Evolutionary conservation across 768 basidiomycete species (phyloP).

Genomic region (Rhodocollybia butyracea): DNA sequence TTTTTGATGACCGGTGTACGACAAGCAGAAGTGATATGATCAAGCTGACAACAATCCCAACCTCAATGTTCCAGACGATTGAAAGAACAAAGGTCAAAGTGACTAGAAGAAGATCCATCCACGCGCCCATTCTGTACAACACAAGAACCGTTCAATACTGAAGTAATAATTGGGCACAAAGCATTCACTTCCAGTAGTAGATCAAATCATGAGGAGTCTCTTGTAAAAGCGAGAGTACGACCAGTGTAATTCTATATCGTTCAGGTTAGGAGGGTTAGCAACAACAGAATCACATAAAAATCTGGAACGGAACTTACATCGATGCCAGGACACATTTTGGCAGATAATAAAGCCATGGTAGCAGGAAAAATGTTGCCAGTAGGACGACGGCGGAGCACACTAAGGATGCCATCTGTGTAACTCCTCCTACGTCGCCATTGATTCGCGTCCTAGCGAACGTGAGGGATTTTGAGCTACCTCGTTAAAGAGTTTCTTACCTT

Average conservation of each 20-base stretch:
- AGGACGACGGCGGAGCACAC: slow-evolving; percentile 76
- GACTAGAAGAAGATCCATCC: slow-evolving; percentile 88
- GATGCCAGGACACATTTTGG: slow-evolving; percentile 90
- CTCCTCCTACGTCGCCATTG: slow-evolving; percentile 84
- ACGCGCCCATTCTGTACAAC: slow-evolving; percentile 73
- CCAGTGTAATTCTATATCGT: slow-evolving; percentile 75
- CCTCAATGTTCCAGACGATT: slow-evolving; percentile 88
- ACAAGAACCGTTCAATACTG: background rate
- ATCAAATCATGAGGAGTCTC: slow-evolving; percentile 86
- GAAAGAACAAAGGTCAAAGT: slow-evolving; percentile 83
- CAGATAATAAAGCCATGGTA: slow-evolving; percentile 81
- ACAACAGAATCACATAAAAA: no score
- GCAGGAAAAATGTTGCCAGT: slow-evolving; percentile 84
- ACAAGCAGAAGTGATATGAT: slow-evolving; percentile 87
- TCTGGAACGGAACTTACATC: slow-evolving; percentile 76
- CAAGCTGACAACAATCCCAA: slow-evolving; percentile 86
- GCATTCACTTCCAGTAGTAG: slow-evolving; percentile 81
- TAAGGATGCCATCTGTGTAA: slow-evolving; percentile 87
- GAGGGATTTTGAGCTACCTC: background rate
- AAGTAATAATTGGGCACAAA: background rate
- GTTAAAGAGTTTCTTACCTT: slow-evolving; percentile 44
- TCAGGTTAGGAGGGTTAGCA: no score
- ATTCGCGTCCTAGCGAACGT: slow-evolving; percentile 60
- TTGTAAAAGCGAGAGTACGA: slow-evolving; percentile 78
- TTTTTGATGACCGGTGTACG: slow-evolving; percentile 83